Evolutionary conservation across 2,329 filamentous ascomycete species (phyloP).

Genomic region (Epichloe gansuensis): DNA sequence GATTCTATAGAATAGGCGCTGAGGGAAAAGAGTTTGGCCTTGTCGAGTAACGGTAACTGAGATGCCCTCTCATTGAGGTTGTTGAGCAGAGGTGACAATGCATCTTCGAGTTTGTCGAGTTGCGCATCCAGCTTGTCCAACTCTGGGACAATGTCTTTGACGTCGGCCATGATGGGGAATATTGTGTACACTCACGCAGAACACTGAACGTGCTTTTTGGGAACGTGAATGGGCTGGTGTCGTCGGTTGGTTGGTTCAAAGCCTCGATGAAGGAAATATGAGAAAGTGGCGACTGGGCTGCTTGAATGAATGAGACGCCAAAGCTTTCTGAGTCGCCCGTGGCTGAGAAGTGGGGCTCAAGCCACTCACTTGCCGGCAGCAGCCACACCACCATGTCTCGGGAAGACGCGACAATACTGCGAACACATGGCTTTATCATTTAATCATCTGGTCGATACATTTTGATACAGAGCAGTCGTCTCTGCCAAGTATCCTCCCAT

Average conservation of each 20-base stretch:
- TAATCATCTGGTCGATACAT: too few species aligned
- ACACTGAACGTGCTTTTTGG: too few species aligned
- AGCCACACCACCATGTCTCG: too few species aligned
- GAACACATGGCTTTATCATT: too few species aligned
- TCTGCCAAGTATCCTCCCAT: too few species aligned
- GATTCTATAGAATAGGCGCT: constrained; percentile 84
- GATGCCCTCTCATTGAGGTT: constrained; percentile 56
- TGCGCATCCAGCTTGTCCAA: constrained; percentile 65
- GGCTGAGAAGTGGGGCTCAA: not conserved
- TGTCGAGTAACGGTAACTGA: constrained; percentile 83
- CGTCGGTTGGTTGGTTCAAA: not conserved
- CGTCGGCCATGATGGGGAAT: constrained; percentile 22
- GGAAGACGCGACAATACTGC: too few species aligned
- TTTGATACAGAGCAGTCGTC: too few species aligned
- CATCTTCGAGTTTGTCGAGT: constrained; percentile 66
- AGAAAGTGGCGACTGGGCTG: not conserved
- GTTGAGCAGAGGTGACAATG: constrained; percentile 60
- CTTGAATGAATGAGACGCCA: too few species aligned
- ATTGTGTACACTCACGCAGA: too few species aligned
- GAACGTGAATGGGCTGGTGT: not conserved
- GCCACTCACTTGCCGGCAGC: too few species aligned
- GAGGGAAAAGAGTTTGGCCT: constrained; percentile 85
- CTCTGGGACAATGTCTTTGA: constrained; percentile 49
- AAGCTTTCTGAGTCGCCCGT: not conserved
- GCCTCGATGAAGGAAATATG: not conserved